Evolutionary conservation across 805 yeast species (phyloP).

Genomic region (Yamadazyma insecticola): DNA sequence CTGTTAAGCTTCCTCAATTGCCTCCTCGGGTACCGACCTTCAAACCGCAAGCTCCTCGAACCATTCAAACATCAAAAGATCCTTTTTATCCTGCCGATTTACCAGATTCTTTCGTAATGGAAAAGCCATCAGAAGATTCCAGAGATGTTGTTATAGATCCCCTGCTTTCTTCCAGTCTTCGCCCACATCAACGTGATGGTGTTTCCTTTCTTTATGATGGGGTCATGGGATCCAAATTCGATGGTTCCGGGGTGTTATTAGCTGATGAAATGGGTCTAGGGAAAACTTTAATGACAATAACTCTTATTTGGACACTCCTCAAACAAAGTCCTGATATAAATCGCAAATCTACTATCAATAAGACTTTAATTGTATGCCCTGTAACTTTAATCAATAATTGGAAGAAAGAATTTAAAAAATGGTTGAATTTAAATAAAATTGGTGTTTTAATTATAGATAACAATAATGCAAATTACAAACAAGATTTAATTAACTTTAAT

Average conservation of each 20-base stretch:
- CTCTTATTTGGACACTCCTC: conserved; percentile 78
- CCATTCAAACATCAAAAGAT: background rate
- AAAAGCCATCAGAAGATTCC: conserved; percentile 1
- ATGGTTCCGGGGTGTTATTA: conserved; percentile 66
- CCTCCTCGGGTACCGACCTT: no score
- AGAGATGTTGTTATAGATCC: conserved; percentile 50
- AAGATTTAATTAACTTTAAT: conserved; percentile 56
- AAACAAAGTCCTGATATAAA: conserved; percentile 51
- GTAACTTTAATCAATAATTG: conserved; percentile 86
- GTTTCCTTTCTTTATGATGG: conserved; percentile 78
- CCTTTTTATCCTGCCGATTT: conserved; percentile 2
- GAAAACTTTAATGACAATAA: conserved; percentile 74
- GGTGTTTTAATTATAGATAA: conserved; percentile 61
- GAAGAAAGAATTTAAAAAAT: conserved; percentile 82
- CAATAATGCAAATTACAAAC: conserved; percentile 48
- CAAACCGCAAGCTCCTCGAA: no score
- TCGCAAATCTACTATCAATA: conserved; percentile 39
- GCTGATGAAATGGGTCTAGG: conserved; percentile 97
- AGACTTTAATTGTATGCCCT: conserved; percentile 82
- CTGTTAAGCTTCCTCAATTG: no score
- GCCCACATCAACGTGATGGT: conserved; percentile 88
- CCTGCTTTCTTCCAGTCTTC: conserved; percentile 42
- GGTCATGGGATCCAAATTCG: conserved; percentile 60
- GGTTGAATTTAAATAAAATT: conserved; percentile 67
- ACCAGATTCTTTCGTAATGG: conserved; percentile 6